Percentiles rank a stretch among this genome's conserved stretches.
phyloP scores from a whole-genome alignment of 257 asterid genomes.

The Solanum chiquidenum region DNA sequence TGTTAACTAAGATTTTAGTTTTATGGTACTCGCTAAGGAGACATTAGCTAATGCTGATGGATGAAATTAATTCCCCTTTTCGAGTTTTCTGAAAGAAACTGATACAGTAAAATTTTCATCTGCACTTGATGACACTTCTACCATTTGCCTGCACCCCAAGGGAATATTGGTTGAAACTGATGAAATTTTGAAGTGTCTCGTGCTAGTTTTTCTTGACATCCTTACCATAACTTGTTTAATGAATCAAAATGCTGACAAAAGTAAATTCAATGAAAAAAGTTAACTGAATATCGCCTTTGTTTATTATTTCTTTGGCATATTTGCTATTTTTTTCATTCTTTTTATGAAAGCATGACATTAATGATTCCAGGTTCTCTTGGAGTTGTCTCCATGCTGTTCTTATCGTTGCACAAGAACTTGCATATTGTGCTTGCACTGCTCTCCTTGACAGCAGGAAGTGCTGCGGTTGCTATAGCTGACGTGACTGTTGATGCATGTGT shows the following conservation, averaged over 20 bases:
- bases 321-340: neutral
- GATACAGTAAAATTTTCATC: neutral
- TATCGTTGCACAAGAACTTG: constrained; percentile 56
- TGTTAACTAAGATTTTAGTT: neutral
- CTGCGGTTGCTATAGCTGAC: constrained; percentile 95
- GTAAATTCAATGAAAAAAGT: neutral
- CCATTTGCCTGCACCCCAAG: neutral
- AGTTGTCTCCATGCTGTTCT: constrained; percentile 61
- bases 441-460: constrained; percentile 76
- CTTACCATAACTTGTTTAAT: neutral
- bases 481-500: constrained; percentile 97
- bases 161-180: neutral
- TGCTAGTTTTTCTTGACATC: neutral
- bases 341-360: neutral
- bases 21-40: neutral
- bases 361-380: constrained; percentile 60
- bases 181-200: neutral
- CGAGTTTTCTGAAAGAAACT: neutral
- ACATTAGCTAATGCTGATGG: neutral
- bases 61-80: neutral
- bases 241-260: neutral
- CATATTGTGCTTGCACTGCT: constrained; percentile 65
- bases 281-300: neutral
- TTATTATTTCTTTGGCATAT: neutral
- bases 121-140: neutral